Evolutionary conservation across 257 asterid genomes (phyloP), one percentile per base, ranked within the genome.

Genomic region (Jasminum sambac): DNA sequence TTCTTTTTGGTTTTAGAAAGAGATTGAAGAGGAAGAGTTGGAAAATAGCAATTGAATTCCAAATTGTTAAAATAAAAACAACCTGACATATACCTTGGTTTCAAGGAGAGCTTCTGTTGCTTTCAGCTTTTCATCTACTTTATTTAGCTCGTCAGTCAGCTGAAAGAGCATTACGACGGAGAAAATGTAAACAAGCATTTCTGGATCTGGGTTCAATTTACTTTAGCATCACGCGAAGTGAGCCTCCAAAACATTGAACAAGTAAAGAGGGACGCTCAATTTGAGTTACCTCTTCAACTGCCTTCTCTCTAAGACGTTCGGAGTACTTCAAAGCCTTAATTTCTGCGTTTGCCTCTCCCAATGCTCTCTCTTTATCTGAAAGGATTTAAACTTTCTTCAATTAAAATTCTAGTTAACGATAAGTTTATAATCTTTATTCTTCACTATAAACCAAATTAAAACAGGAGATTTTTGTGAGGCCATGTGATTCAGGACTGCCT

Each of bases 361-460:
- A 83, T 63, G 87, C 96, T 77, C 96, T 75, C 67, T 91, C 93
- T 74, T 87, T 91, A 81, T 89, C 97, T 91, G 88, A 74, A 79
- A 72, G 71, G 25, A 68, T 80, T 66, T 66, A 70, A 68, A 74
- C 19, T 69, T 24, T 66, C 44, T 59, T 70, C 65, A 30, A 43
- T 72, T 41, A 67, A 78, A 66, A 67, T 63, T 64, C 26, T 38
- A 48, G 71, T 65, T 43, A 11, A 13, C n/a, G 5, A 5, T 16
- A n/a, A n/a, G 6, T 36, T 16, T 1, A 26, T 64, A 4, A 30
- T 38, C 21, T 48, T 48, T 23, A 48, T 50, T 46, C 43, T 60
- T 48, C 66, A 63, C 19, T 34, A 10, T 11, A 64, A 68, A 72
- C 37, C n/a, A 71, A 60, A 72, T 5, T 19, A 66, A 16, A 55